phyloP scores from a whole-genome alignment of 129 eudicot genomes.

The Lonicera japonica region DNA sequence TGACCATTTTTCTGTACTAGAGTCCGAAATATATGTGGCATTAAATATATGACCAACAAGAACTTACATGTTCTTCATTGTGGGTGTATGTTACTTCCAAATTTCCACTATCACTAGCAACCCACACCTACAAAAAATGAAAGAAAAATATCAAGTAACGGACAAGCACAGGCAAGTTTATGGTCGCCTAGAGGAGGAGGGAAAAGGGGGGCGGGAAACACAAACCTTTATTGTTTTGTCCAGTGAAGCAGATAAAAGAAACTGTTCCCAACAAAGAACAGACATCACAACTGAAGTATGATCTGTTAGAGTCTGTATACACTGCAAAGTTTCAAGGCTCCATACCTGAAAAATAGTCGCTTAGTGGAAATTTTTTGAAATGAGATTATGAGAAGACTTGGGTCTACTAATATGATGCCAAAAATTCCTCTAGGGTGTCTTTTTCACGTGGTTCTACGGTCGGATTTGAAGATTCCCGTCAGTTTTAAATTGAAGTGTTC shows the following conservation, averaged over 20 bases:
- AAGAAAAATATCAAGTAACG: slow-evolving; percentile 1
- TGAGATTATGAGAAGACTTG: too few relatives aligned
- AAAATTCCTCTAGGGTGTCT: background rate
- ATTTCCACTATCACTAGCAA: slow-evolving; percentile 67
- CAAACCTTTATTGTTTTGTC: slow-evolving; percentile 84
- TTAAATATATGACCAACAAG: background rate
- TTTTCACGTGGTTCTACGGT: too few relatives aligned
- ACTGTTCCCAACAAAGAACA: slow-evolving; percentile 96
- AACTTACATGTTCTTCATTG: slow-evolving; percentile 69
- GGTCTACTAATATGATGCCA: background rate
- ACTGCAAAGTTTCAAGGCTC: slow-evolving; percentile 92
- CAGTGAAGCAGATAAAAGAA: slow-evolving; percentile 76
- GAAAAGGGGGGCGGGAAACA: too few relatives aligned
- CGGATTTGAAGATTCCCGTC: too few relatives aligned
- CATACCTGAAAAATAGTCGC: slow-evolving; percentile 56
- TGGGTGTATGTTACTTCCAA: slow-evolving; percentile 86
- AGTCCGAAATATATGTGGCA: too few relatives aligned
- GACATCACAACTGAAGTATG: slow-evolving; percentile 93
- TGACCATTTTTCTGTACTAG: too few relatives aligned
- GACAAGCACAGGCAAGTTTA: slow-evolving; percentile 1
- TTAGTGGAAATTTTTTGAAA: background rate
- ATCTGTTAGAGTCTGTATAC: slow-evolving; percentile 73
- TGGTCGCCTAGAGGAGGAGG: background rate
- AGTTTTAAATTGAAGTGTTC: too few relatives aligned
- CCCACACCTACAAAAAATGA: slow-evolving; percentile 69